Evolutionary conservation across 129 eudicot genomes (phyloP).

Genomic region (Arctium lappa): DNA sequence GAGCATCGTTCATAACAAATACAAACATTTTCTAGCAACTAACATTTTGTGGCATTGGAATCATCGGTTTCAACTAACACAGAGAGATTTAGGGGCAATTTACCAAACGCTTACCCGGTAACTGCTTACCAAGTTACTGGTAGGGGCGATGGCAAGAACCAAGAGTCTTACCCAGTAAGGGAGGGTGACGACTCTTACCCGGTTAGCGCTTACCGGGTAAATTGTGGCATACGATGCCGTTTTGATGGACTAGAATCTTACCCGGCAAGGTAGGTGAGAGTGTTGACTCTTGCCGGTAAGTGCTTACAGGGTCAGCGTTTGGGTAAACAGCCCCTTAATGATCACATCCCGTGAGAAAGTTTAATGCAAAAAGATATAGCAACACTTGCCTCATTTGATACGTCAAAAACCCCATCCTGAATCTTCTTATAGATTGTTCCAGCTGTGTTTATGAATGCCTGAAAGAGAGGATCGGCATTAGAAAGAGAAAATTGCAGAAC

Average conservation of each 20-base stretch:
- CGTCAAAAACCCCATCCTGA: conserved; percentile 90
- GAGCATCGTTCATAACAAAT: not conserved
- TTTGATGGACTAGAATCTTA: too few species aligned
- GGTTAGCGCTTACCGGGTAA: too few species aligned
- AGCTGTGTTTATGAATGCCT: conserved; percentile 91
- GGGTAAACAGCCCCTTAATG: not conserved
- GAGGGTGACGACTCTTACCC: too few species aligned
- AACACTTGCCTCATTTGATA: conserved; percentile 78
- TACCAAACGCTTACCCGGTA: too few species aligned
- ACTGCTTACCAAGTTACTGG: too few species aligned
- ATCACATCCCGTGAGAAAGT: not conserved
- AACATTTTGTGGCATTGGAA: not conserved
- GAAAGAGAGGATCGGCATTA: not conserved
- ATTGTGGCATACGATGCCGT: too few species aligned
- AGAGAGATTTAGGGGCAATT: not conserved
- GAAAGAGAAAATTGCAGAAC: not conserved
- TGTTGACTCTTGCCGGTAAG: too few species aligned
- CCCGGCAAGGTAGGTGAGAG: too few species aligned
- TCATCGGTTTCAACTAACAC: not conserved
- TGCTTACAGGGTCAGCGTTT: too few species aligned
- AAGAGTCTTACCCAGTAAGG: too few species aligned
- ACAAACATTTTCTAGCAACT: not conserved
- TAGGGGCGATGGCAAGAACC: too few species aligned
- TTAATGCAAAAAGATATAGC: not conserved
- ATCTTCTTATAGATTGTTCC: conserved; percentile 81